Percentiles rank a stretch among this genome's conserved stretches.
These are phyloP conservation scores for Effrenium voratum DNA, from an alignment of 73 alveolate species.

Conservation along the genomic window DNA sequence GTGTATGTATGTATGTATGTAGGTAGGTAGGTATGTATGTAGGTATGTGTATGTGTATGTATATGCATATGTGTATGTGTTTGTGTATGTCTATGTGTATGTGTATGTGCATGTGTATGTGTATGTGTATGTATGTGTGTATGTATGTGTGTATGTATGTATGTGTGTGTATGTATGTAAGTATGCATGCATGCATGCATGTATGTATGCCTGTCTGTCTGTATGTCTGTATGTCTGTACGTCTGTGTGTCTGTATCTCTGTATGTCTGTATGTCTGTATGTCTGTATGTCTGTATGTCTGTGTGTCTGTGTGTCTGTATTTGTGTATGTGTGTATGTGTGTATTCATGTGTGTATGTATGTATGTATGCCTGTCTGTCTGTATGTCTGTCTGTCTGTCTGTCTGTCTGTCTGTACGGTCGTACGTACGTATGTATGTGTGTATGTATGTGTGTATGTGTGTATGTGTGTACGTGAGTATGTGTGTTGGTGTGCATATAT, in stretches of 20 bases:
- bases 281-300: conserved; percentile 22
- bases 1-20: background rate
- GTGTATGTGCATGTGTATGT: background rate
- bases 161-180: background rate
- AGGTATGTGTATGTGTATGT: background rate
- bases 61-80: background rate
- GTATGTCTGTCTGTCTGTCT: conserved; percentile 62
- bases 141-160: background rate
- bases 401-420: conserved; percentile 46
- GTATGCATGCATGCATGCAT: background rate
- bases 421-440: conserved; percentile 29
- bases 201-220: background rate
- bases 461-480: conserved; percentile 17
- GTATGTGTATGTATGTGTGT: background rate
- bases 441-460: conserved; percentile 45
- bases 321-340: conserved; percentile 29
- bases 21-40: background rate
- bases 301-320: conserved; percentile 33
- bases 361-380: conserved; percentile 33
- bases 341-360: conserved; percentile 26
- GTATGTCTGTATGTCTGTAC: background rate
- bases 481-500: background rate
- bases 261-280: conserved; percentile 18
- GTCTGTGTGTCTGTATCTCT: conserved; percentile 1
- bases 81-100: background rate